A percentile compares a stretch with the other conserved stretches of the same genome.
Evolutionary conservation across 2,329 filamentous ascomycete species (phyloP).

Genomic region (Dactylellina haptotyla): DNA sequence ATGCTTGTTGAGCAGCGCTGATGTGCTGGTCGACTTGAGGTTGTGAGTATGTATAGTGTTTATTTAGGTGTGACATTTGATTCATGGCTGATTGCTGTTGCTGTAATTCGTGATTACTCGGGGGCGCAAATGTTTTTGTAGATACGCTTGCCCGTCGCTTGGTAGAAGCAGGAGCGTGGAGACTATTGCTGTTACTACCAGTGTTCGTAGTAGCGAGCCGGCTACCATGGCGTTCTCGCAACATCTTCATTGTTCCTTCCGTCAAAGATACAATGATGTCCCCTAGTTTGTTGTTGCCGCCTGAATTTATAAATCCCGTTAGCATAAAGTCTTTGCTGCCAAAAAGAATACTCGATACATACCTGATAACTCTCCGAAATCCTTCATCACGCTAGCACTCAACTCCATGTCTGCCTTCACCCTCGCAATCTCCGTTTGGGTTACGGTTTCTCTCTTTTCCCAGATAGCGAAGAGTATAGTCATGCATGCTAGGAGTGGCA

Average conservation of each 20-base stretch:
- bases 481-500: constrained; percentile 78
- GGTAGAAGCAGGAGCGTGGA: background rate
- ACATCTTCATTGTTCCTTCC: constrained; percentile 46
- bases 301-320: constrained; percentile 13
- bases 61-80: constrained; percentile 34
- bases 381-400: constrained; percentile 75
- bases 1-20: background rate
- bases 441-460: constrained; percentile 72
- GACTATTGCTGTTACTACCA: constrained; percentile 8
- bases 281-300: constrained; percentile 37
- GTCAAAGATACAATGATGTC: constrained; percentile 45
- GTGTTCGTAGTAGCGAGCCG: background rate
- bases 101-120: constrained; percentile 22
- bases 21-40: constrained; percentile 23
- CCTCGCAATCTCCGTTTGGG: constrained; percentile 68
- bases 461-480: constrained; percentile 76
- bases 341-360: constrained; percentile 42
- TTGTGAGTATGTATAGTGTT: constrained; percentile 38
- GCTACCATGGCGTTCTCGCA: constrained; percentile 42
- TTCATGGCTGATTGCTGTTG: constrained; percentile 27
- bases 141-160: constrained; percentile 40
- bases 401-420: constrained; percentile 74
- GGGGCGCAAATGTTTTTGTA: constrained; percentile 36
- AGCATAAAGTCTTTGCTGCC: background rate
- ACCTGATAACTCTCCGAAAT: constrained; percentile 75